Percentiles rank a stretch among this genome's conserved stretches.
These are phyloP conservation scores for Xylariaceae sp. DNA, from an alignment of 2,329 filamentous ascomycete genomes.

Conservation along the genomic window DNA sequence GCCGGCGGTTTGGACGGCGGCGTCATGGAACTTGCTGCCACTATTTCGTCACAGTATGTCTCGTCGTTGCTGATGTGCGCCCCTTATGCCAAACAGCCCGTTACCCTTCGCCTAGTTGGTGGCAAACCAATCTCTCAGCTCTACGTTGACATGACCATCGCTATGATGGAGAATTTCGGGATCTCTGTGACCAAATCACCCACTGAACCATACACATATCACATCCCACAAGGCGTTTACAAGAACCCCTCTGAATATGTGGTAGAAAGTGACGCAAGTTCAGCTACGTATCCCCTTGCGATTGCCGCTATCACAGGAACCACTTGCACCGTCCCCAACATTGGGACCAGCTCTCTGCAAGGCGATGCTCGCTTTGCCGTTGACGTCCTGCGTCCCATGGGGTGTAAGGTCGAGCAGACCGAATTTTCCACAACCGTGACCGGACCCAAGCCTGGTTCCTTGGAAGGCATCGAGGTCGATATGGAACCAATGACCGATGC, in stretches of 20 bases:
- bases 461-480: conserved; percentile 77
- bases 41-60: conserved; percentile 98
- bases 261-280: conserved; percentile 96
- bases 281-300: conserved; percentile 91
- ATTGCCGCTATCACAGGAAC: conserved; percentile 94
- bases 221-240: conserved; percentile 83
- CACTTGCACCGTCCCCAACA: conserved; percentile 93
- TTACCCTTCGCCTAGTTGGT: conserved; percentile 86
- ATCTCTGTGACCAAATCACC: conserved; percentile 72
- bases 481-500: conserved; percentile 99
- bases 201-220: conserved; percentile 84
- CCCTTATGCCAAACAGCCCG: conserved; percentile 90
- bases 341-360: conserved; percentile 86
- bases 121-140: conserved; percentile 95
- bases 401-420: conserved; percentile 83
- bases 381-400: conserved; percentile 88
- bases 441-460: conserved; percentile 69
- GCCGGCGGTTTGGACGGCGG: conserved; percentile 81
- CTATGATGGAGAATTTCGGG: conserved; percentile 95
- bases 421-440: conserved; percentile 86
- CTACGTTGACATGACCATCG: conserved; percentile 98
- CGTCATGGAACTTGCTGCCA: conserved; percentile 85
- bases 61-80: conserved; percentile 96
- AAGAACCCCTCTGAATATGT: conserved; percentile 80
- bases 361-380: conserved; percentile 93